Evolutionary conservation across 73 alveolate genomes (phyloP).

Genomic region (Urostyla sp.): DNA sequence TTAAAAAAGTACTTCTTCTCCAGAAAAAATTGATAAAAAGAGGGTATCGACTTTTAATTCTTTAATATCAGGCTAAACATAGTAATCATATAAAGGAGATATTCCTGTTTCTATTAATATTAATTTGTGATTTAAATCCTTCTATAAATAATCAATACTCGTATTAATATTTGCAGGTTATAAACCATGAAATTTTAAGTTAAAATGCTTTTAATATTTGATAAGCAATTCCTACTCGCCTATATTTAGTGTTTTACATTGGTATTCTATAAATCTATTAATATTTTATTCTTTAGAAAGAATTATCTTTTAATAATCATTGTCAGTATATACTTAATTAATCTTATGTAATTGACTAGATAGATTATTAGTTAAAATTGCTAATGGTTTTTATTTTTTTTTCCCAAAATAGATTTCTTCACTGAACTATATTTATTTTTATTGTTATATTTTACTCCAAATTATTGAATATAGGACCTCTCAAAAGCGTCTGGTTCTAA

Average conservation of each 20-base stretch:
- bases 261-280: constrained; percentile 5
- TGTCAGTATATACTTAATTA: constrained; percentile 3
- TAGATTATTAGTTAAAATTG: constrained; percentile 16
- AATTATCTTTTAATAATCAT: neutral
- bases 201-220: neutral
- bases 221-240: neutral
- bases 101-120: constrained; percentile 13
- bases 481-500: neutral
- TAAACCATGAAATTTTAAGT: neutral
- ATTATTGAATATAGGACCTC: neutral
- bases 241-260: neutral
- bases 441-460: neutral
- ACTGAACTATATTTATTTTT: neutral
- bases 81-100: neutral
- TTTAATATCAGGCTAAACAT: neutral
- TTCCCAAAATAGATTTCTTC: neutral
- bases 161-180: neutral
- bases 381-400: neutral
- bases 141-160: neutral
- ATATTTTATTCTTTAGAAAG: neutral
- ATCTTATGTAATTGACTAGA: neutral
- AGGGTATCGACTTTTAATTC: too few species aligned
- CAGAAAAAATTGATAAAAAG: too few species aligned
- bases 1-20: too few species aligned
- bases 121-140: neutral